phyloP scores from a whole-genome alignment of 2,329 filamentous ascomycete species.

The Microsporum ferrugineum region DNA sequence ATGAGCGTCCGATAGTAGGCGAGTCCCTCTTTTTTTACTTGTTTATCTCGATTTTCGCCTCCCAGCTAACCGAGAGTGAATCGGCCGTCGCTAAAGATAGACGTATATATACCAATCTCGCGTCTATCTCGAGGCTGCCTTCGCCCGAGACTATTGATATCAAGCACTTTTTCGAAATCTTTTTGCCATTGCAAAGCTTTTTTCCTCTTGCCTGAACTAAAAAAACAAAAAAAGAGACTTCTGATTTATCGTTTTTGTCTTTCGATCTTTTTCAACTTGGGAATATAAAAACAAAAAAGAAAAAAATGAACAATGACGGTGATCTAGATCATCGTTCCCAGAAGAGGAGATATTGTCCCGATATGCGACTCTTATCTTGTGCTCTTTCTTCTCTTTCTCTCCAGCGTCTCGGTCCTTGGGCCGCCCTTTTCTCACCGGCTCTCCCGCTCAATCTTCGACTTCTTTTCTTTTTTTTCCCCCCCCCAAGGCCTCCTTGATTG shows the following conservation, averaged over 20 bases:
- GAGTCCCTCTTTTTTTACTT: not conserved
- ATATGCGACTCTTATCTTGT: too few species aligned
- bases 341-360: too few species aligned
- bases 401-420: not conserved
- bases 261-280: too few species aligned
- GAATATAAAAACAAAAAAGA: too few species aligned
- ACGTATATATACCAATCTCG: not conserved
- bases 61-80: not conserved
- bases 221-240: not conserved
- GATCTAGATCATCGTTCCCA: too few species aligned
- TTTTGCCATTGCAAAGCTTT: not conserved
- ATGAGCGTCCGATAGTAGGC: not conserved
- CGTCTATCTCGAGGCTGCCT: not conserved
- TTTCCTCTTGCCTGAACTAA: not conserved
- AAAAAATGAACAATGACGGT: too few species aligned
- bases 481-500: not conserved
- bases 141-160: not conserved
- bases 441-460: not conserved
- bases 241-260: not conserved
- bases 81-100: not conserved
- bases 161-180: not conserved
- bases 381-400: not conserved
- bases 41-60: not conserved
- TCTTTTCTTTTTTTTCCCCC: not conserved
- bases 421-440: not conserved